Percentiles rank a stretch among this genome's conserved stretches.
phyloP scores from a whole-genome alignment of 768 basidiomycete genomes.

The Termitomyces sp. region DNA sequence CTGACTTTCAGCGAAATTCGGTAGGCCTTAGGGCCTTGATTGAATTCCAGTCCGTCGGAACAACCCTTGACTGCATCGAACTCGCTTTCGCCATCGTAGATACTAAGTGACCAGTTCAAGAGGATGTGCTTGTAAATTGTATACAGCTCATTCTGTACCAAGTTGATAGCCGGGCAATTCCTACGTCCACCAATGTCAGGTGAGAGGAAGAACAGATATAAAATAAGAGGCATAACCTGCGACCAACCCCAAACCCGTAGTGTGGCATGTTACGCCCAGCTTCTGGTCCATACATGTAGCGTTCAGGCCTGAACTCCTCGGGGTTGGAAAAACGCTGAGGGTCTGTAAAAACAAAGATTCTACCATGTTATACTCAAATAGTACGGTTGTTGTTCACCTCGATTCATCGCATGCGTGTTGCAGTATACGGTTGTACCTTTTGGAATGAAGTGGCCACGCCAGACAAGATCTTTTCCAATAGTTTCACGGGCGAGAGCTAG shows the following conservation, averaged over 20 bases:
- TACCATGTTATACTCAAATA: neutral
- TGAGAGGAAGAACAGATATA: neutral
- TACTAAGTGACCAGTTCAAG: slow-evolving; percentile 8
- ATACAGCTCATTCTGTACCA: slow-evolving; percentile 14
- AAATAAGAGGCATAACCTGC: neutral
- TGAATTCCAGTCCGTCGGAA: slow-evolving; percentile 10
- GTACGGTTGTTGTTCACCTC: neutral
- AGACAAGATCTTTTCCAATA: slow-evolving; percentile 12
- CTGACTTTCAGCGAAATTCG: slow-evolving; percentile 7
- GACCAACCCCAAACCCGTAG: slow-evolving; percentile 13
- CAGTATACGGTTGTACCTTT: slow-evolving; percentile 12
- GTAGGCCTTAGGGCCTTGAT: slow-evolving; percentile 10
- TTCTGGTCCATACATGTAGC: slow-evolving; percentile 12
- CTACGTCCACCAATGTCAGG: neutral
- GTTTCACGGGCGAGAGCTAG: slow-evolving; percentile 12
- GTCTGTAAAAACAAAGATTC: neutral
- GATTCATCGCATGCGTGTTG: slow-evolving; percentile 14
- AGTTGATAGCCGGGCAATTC: slow-evolving; percentile 12
- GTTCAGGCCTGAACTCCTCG: slow-evolving; percentile 11
- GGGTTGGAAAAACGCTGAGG: slow-evolving; percentile 8
- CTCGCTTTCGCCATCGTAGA: slow-evolving; percentile 11
- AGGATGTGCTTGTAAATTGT: slow-evolving; percentile 11
- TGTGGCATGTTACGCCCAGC: slow-evolving; percentile 13
- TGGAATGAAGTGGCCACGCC: slow-evolving; percentile 12
- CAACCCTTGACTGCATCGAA: slow-evolving; percentile 12